A percentile compares a stretch with the other conserved stretches of the same genome.
Evolutionary conservation across 768 basidiomycete species (phyloP).

Genomic region (Multifurca ochricompacta): DNA sequence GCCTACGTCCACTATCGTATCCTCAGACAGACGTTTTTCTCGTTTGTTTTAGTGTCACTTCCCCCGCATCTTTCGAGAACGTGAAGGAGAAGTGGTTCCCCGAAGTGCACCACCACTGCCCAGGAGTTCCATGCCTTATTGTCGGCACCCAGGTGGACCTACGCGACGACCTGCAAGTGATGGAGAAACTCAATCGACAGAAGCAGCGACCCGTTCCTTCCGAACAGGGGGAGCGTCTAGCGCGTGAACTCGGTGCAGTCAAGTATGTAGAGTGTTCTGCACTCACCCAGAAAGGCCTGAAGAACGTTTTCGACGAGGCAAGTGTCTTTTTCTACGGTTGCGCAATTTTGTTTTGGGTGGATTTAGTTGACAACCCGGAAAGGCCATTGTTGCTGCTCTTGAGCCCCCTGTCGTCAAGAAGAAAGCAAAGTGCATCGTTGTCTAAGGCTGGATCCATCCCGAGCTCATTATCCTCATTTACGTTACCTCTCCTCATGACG

Average conservation of each 20-base stretch:
- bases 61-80: conserved; percentile 98
- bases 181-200: conserved; percentile 92
- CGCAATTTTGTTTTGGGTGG: not conserved
- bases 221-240: conserved; percentile 89
- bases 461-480: conserved; percentile 19
- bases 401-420: conserved; percentile 92
- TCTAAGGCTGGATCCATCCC: conserved; percentile 43
- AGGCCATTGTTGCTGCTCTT: conserved; percentile 98
- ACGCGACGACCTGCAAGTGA: conserved; percentile 85
- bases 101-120: conserved; percentile 99
- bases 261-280: conserved; percentile 99
- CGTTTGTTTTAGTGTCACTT: conserved; percentile 98
- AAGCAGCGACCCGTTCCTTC: conserved; percentile 88
- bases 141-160: conserved; percentile 98
- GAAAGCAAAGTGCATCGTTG: conserved; percentile 73
- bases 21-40: conserved; percentile 99
- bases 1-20: conserved; percentile 97
- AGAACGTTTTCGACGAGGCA: conserved; percentile 99
- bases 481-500: conserved; percentile 18
- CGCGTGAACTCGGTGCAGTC: conserved; percentile 95
- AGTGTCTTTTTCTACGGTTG: conserved; percentile 25
- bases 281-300: conserved; percentile 96
- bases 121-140: conserved; percentile 97
- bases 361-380: conserved; percentile 8
- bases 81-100: conserved; percentile 99